Evolutionary conservation across 2,329 filamentous ascomycete genomes (phyloP).

Genomic region (Tolypocladium inflatum): DNA sequence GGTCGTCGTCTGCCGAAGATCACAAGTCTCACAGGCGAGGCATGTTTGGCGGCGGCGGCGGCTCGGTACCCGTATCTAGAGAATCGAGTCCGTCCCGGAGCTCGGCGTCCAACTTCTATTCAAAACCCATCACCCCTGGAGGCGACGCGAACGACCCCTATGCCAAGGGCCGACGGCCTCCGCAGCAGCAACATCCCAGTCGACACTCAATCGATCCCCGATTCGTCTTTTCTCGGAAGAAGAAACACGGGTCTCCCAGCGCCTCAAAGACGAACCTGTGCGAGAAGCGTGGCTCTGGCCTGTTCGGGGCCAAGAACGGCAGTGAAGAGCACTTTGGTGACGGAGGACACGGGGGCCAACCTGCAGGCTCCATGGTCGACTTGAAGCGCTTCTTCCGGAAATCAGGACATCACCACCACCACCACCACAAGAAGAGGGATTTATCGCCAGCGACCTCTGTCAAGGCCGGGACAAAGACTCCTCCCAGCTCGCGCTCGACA

Average conservation of each 20-base stretch:
- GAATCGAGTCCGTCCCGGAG: slow-evolving; percentile 57
- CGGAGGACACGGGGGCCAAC: slow-evolving; percentile 15
- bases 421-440: slow-evolving; percentile 60
- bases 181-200: slow-evolving; percentile 55
- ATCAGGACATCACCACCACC: slow-evolving; percentile 57
- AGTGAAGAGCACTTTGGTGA: slow-evolving; percentile 21
- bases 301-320: slow-evolving; percentile 25
- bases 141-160: slow-evolving; percentile 81
- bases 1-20: slow-evolving; percentile 30
- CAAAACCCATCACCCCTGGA: slow-evolving; percentile 67
- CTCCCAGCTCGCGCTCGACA: slow-evolving; percentile 34
- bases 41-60: slow-evolving; percentile 42
- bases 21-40: slow-evolving; percentile 39
- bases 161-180: slow-evolving; percentile 67
- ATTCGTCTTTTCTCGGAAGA: slow-evolving; percentile 74
- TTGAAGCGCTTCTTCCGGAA: slow-evolving; percentile 95
- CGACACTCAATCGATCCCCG: slow-evolving; percentile 61
- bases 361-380: slow-evolving; percentile 80
- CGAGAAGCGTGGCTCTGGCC: slow-evolving; percentile 43
- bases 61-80: slow-evolving; percentile 48
- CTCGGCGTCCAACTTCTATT: slow-evolving; percentile 53
- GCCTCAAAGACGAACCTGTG: slow-evolving; percentile 42
- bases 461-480: slow-evolving; percentile 38
- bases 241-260: slow-evolving; percentile 51
- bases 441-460: slow-evolving; percentile 51